A percentile compares a stretch with the other conserved stretches of the same genome.
phyloP scores from a whole-genome alignment of 2,329 filamentous ascomycete genomes.

The Monilinia polystroma region DNA sequence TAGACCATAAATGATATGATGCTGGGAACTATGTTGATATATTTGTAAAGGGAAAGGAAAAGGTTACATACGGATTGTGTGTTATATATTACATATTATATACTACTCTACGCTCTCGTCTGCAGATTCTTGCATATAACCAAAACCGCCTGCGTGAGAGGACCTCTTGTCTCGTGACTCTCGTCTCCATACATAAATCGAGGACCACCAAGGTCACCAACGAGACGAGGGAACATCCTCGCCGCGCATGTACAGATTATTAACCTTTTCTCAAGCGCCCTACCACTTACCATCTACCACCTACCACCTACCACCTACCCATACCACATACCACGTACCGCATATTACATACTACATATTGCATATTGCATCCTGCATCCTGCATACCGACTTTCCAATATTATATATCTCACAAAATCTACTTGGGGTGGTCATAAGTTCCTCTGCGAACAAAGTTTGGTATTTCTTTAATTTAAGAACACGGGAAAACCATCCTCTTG shows the following conservation, averaged over 20 bases:
- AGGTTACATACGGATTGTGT: neutral
- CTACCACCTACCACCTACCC: neutral
- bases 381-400: slow-evolving; percentile 19
- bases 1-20: neutral
- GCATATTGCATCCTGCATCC: neutral
- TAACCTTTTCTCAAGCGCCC: slow-evolving; percentile 1
- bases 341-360: neutral
- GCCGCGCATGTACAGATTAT: slow-evolving; percentile 5
- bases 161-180: too few relatives aligned
- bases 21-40: neutral
- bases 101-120: neutral
- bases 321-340: neutral
- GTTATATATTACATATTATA: too few relatives aligned
- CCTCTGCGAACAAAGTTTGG: slow-evolving; percentile 6
- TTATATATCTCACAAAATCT: slow-evolving; percentile 4
- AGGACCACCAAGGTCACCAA: slow-evolving; percentile 14
- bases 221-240: neutral
- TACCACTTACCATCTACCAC: too few relatives aligned
- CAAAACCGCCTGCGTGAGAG: neutral
- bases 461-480: slow-evolving; percentile 20
- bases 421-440: neutral
- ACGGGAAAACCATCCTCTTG: slow-evolving; percentile 19
- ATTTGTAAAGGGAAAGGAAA: neutral
- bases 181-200: neutral
- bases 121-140: neutral